Percentiles rank a stretch among this genome's conserved stretches.
These are phyloP conservation scores for Pleurotus salmoneostramineus DNA, from an alignment of 768 basidiomycete species.

Conservation along the genomic window DNA sequence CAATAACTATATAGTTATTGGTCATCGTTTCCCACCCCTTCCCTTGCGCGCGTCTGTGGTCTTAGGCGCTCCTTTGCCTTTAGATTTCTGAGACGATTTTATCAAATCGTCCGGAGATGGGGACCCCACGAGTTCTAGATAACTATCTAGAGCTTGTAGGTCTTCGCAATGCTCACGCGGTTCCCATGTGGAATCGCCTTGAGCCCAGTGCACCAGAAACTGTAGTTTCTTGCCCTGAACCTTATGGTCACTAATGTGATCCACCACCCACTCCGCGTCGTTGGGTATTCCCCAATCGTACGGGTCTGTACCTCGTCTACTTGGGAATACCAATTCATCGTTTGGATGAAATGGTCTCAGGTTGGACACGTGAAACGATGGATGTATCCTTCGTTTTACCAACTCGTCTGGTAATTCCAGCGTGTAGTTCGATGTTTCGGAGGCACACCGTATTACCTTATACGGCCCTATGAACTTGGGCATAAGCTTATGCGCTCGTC, in stretches of 20 bases:
- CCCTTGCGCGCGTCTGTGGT: too few relatives aligned
- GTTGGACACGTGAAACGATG: slow-evolving; percentile 28
- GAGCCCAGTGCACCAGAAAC: slow-evolving; percentile 25
- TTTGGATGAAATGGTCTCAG: slow-evolving; percentile 24
- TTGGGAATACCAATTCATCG: slow-evolving; percentile 33
- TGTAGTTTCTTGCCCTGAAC: slow-evolving; percentile 13
- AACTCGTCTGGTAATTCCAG: slow-evolving; percentile 23
- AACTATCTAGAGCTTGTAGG: slow-evolving; percentile 23
- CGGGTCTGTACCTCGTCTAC: too few relatives aligned
- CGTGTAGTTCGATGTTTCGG: slow-evolving; percentile 19
- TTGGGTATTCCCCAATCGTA: slow-evolving; percentile 31
- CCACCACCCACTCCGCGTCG: slow-evolving; percentile 33
- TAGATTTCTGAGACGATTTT: too few relatives aligned
- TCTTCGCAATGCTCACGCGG: slow-evolving; percentile 18
- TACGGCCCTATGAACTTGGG: slow-evolving; percentile 38
- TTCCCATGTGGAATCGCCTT: slow-evolving; percentile 31
- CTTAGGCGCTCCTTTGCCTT: too few relatives aligned
- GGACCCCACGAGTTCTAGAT: slow-evolving; percentile 24
- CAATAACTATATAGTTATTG: too few relatives aligned
- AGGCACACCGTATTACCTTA: slow-evolving; percentile 18
- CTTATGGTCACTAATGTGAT: slow-evolving; percentile 25
- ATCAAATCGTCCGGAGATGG: too few relatives aligned
- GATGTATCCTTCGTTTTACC: slow-evolving; percentile 20
- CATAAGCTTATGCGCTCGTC: slow-evolving; percentile 25
- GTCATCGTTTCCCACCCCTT: too few relatives aligned